These are phyloP conservation scores for Alternaria incomplexa DNA, from an alignment of 2,329 filamentous ascomycete species.

Conservation along the genomic window DNA sequence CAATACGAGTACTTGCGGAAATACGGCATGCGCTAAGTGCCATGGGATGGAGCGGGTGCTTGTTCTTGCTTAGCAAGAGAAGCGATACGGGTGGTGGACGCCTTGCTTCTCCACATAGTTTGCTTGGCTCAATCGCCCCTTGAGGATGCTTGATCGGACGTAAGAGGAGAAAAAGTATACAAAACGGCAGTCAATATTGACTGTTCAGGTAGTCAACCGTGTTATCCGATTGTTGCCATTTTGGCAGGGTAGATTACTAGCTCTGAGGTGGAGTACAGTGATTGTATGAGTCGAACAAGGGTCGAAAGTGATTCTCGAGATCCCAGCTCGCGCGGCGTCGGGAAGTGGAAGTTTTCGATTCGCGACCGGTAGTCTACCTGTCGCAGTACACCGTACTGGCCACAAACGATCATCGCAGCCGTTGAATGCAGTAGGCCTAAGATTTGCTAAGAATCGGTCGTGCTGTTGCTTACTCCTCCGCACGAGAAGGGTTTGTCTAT, in stretches of 20 bases:
- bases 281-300: neutral
- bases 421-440: neutral
- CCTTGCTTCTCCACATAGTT: neutral
- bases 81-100: neutral
- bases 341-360: neutral
- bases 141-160: neutral
- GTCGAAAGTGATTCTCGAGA: neutral
- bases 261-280: neutral
- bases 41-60: neutral
- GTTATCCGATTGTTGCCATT: neutral
- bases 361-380: neutral
- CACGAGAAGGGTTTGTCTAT: slow-evolving; percentile 1
- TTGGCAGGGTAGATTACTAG: neutral
- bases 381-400: neutral
- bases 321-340: slow-evolving; percentile 1
- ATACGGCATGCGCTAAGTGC: neutral
- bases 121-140: neutral
- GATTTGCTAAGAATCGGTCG: neutral
- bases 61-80: neutral
- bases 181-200: neutral
- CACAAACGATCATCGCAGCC: neutral
- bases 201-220: neutral
- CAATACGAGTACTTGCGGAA: neutral
- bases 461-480: neutral
- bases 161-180: neutral